Evolutionary conservation across 768 basidiomycete genomes (phyloP).

Genomic region (Clitopilus hobsonii): DNA sequence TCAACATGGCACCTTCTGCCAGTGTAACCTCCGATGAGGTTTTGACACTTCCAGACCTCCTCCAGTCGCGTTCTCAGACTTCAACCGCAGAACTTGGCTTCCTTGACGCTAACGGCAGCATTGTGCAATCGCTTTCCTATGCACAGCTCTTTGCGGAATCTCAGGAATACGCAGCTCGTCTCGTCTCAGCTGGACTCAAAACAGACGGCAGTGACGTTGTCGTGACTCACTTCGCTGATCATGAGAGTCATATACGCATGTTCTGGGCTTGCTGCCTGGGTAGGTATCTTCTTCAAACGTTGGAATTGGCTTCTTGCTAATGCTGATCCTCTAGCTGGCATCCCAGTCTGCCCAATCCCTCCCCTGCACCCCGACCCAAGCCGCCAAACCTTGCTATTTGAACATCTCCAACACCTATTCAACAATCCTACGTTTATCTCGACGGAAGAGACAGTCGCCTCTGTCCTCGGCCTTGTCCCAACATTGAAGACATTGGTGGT

Average conservation of each 20-base stretch:
- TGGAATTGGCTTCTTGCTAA: neutral
- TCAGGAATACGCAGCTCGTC: conserved; percentile 16
- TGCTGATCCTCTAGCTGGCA: conserved; percentile 14
- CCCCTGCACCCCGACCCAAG: conserved; percentile 25
- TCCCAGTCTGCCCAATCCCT: conserved; percentile 24
- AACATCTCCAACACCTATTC: conserved; percentile 22
- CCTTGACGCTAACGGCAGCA: conserved; percentile 12
- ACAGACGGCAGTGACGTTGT: conserved; percentile 18
- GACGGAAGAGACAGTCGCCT: conserved; percentile 8
- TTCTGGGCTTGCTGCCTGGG: conserved; percentile 30
- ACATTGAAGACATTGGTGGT: conserved; percentile 7
- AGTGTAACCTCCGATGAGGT: neutral
- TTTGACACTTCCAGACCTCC: conserved; percentile 13
- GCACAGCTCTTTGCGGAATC: conserved; percentile 13
- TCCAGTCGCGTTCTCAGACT: conserved; percentile 11
- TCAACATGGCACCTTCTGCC: neutral
- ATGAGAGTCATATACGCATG: conserved; percentile 21
- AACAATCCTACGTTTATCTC: conserved; percentile 16
- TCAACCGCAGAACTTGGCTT: conserved; percentile 15
- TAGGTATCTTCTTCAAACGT: conserved; percentile 1
- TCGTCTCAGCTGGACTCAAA: conserved; percentile 17
- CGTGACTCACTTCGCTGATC: conserved; percentile 21
- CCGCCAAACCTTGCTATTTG: conserved; percentile 17
- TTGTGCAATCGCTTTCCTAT: conserved; percentile 11
- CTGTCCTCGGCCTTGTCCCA: conserved; percentile 9